Percentiles rank a stretch among this genome's conserved stretches.
These are phyloP conservation scores for Cordyceps farinosa DNA, from an alignment of 2,329 filamentous ascomycete species.

Conservation along the genomic window DNA sequence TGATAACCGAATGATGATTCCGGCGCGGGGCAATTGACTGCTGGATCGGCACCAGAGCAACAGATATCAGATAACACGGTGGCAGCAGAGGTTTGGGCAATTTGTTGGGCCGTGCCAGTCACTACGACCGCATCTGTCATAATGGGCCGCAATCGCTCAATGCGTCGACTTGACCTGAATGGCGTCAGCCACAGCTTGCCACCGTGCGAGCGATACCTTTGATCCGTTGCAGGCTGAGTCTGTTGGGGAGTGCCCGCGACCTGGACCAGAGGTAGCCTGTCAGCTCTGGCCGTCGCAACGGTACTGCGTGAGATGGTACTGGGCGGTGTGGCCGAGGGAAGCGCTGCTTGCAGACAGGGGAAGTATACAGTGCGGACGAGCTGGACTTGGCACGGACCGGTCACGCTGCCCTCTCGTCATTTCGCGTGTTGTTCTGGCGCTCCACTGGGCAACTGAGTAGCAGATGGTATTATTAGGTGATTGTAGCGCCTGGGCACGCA, in stretches of 20 bases:
- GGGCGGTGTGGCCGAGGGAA: conserved; percentile 1
- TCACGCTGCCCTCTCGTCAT: conserved; percentile 20
- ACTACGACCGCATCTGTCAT: conserved; percentile 1
- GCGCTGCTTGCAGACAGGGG: neutral
- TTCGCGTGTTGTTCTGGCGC: conserved; percentile 13
- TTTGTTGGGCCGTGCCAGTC: conserved; percentile 9
- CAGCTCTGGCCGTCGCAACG: neutral
- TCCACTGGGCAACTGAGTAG: conserved; percentile 6
- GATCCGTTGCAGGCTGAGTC: neutral
- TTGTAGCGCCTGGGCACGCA: neutral
- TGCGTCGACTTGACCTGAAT: conserved; percentile 9
- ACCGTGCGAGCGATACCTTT: conserved; percentile 8
- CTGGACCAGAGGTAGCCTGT: neutral
- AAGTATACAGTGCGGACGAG: conserved; percentile 4
- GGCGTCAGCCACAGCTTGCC: conserved; percentile 5
- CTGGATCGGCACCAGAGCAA: neutral
- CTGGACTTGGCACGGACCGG: conserved; percentile 5
- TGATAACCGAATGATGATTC: neutral
- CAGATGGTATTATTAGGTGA: neutral
- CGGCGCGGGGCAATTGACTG: neutral
- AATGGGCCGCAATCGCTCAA: conserved; percentile 10
- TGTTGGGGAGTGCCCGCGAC: neutral
- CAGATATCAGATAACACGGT: conserved; percentile 4
- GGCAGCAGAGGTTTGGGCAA: neutral
- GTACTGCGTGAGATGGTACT: neutral